These are phyloP conservation scores for Stentor coeruleus DNA, from an alignment of 73 alveolate species.

Conservation along the genomic window DNA sequence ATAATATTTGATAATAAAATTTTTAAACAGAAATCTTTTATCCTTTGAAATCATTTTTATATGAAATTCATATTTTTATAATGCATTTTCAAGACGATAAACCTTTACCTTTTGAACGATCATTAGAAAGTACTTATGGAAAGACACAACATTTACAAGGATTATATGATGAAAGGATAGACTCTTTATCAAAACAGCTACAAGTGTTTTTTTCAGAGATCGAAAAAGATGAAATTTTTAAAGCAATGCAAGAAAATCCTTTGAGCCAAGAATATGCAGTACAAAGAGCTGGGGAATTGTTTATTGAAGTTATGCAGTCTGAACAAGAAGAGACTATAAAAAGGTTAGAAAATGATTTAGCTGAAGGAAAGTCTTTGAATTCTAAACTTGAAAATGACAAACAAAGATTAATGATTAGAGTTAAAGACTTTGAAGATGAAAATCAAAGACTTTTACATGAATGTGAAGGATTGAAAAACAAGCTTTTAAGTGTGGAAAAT, in stretches of 20 bases:
- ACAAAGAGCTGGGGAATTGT: conserved; percentile 12
- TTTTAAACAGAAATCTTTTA: too few relatives aligned
- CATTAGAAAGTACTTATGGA: too few relatives aligned
- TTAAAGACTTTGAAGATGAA: not conserved
- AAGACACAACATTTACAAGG: too few relatives aligned
- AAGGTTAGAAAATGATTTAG: not conserved
- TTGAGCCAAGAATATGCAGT: not conserved
- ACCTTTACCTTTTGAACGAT: too few relatives aligned
- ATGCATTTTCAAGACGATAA: too few relatives aligned
- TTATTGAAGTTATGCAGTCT: not conserved
- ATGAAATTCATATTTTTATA: too few relatives aligned
- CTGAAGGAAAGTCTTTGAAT: not conserved
- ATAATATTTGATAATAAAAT: too few relatives aligned
- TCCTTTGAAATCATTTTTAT: too few relatives aligned
- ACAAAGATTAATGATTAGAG: not conserved
- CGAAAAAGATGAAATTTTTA: not conserved
- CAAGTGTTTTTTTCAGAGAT: not conserved
- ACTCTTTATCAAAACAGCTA: not conserved
- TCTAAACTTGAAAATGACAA: not conserved
- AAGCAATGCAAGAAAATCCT: conserved; percentile 5
- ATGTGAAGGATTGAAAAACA: not conserved
- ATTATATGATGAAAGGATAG: conserved; percentile 15
- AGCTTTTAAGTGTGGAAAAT: not conserved
- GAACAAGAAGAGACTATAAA: conserved; percentile 12
- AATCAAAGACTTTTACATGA: too few relatives aligned